Evolutionary conservation across 1,139 yeast genomes (phyloP).

Genomic region (Suhomyces anneliseae): DNA sequence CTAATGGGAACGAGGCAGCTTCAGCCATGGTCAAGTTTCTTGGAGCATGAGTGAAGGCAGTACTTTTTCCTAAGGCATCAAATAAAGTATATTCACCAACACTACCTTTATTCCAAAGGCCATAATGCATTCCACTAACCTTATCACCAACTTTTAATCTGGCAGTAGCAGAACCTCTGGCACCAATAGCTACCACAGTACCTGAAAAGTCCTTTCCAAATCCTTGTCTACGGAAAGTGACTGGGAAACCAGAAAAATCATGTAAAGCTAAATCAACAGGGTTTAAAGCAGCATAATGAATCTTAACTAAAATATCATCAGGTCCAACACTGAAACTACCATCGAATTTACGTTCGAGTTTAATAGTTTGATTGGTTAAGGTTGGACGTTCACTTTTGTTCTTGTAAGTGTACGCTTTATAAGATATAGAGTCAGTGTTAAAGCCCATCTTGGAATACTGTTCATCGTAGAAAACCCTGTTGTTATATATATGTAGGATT

Average conservation of each 20-base stretch:
- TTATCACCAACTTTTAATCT: constrained; percentile 58
- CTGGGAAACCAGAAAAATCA: not conserved
- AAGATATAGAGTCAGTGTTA: constrained; percentile 13
- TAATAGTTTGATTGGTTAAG: constrained; percentile 13
- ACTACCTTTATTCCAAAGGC: constrained; percentile 51
- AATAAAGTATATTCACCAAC: constrained; percentile 41
- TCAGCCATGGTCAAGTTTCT: constrained; percentile 44
- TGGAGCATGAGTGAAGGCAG: constrained; percentile 49
- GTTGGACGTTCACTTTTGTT: constrained; percentile 13
- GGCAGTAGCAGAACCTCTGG: constrained; percentile 24
- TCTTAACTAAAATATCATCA: constrained; percentile 55
- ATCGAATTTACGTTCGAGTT: constrained; percentile 29
- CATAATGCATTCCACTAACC: constrained; percentile 57
- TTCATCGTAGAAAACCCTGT: too few relatives aligned
- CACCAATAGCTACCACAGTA: constrained; percentile 57
- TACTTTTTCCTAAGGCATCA: constrained; percentile 38
- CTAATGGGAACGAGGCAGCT: constrained; percentile 60
- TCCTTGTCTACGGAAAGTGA: constrained; percentile 37
- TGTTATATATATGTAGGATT: too few relatives aligned
- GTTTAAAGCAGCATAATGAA: constrained; percentile 59
- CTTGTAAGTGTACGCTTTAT: constrained; percentile 20
- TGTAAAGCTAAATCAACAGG: constrained; percentile 64
- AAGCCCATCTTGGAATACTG: constrained; percentile 14
- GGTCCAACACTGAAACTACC: constrained; percentile 37
- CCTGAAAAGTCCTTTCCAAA: constrained; percentile 75